phyloP scores from a whole-genome alignment of 495 filamentous ascomycete species.

The Tuber magnatum region DNA sequence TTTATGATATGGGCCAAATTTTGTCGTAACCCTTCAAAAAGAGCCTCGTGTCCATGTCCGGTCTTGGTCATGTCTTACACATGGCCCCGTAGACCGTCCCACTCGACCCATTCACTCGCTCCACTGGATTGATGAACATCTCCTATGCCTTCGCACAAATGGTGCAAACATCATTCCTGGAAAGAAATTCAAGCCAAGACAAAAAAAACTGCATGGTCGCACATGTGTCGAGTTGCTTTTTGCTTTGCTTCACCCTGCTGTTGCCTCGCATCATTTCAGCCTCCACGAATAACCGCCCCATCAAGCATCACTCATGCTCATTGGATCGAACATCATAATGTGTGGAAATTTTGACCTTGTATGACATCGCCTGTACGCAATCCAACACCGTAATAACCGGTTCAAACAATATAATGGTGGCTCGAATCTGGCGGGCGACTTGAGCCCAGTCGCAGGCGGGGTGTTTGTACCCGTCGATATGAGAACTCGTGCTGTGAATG shows the following conservation, averaged over 20 bases:
- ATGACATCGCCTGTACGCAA: background rate
- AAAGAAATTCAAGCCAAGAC: background rate
- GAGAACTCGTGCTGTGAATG: background rate
- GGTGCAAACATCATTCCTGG: background rate
- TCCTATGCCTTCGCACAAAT: background rate
- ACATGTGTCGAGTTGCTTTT: background rate
- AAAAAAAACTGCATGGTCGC: background rate
- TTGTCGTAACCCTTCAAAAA: background rate
- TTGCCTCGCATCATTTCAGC: background rate
- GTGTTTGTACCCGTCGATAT: background rate
- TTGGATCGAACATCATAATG: background rate
- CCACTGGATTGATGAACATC: background rate
- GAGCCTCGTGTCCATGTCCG: background rate
- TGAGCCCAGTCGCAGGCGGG: too few relatives aligned
- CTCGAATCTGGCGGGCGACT: too few relatives aligned
- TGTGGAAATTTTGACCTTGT: background rate
- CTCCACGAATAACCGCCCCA: background rate
- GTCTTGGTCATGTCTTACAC: background rate
- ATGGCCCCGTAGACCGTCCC: background rate
- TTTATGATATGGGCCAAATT: background rate
- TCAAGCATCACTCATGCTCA: background rate
- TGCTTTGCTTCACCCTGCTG: background rate
- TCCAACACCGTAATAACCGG: background rate
- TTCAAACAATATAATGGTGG: too few relatives aligned
- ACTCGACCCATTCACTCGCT: background rate